These are phyloP conservation scores for Lactarius deliciosus DNA, from an alignment of 768 basidiomycete species.

Conservation along the genomic window DNA sequence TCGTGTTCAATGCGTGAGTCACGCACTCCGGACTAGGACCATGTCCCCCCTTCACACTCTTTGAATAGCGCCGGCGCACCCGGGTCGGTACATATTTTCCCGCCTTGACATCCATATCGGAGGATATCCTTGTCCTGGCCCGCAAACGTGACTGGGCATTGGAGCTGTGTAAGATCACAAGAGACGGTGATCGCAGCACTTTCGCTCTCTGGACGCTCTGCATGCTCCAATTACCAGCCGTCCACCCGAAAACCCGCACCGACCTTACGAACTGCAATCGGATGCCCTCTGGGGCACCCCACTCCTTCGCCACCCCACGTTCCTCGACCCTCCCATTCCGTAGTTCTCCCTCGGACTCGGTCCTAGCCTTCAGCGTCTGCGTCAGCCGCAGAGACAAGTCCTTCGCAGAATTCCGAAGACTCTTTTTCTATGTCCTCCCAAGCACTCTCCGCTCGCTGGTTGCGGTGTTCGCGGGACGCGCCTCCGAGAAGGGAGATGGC, in stretches of 20 bases:
- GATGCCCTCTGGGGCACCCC: background rate
- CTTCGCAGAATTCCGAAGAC: background rate
- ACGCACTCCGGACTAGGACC: background rate
- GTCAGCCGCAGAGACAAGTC: conserved; percentile 1
- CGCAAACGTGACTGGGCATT: conserved; percentile 17
- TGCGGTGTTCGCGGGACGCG: background rate
- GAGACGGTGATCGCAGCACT: background rate
- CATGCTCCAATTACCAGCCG: conserved; percentile 13
- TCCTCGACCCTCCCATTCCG: conserved; percentile 13
- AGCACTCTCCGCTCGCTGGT: conserved; percentile 2
- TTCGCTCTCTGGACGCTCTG: conserved; percentile 6
- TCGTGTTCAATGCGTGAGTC: conserved; percentile 6
- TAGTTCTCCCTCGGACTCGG: conserved; percentile 7
- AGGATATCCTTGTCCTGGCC: conserved; percentile 3
- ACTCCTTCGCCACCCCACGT: background rate
- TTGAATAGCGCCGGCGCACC: conserved; percentile 3
- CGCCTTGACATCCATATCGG: conserved; percentile 2
- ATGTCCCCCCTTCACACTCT: background rate
- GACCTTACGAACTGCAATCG: background rate
- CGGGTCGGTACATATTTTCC: conserved; percentile 3
- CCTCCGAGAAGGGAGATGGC: background rate
- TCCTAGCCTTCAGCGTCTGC: conserved; percentile 14
- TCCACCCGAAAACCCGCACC: conserved; percentile 3
- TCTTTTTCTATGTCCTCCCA: conserved; percentile 11
- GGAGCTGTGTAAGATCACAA: conserved; percentile 7